Conservation (phyloP, 73 alveolate genomes). For the Effrenium voratum region DNA sequence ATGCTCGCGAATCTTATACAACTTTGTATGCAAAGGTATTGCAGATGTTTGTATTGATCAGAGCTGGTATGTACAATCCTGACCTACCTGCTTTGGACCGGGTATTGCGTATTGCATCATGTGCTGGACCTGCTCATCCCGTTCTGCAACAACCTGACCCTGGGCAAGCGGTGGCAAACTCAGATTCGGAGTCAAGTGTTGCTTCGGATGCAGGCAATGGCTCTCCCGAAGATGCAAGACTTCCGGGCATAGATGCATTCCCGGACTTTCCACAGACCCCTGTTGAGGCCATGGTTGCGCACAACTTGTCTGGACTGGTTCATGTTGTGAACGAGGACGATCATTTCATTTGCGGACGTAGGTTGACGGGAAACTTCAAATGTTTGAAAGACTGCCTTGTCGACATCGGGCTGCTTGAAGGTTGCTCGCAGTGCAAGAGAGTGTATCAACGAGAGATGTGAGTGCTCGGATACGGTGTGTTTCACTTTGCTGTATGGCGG, state of each 20-base stretch:
- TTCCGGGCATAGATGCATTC: background rate
- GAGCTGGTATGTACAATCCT: no score
- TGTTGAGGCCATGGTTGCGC: background rate
- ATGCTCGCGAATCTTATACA: background rate
- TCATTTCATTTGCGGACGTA: background rate
- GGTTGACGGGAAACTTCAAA: background rate
- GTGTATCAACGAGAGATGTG: background rate
- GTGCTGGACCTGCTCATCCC: no score
- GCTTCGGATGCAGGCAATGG: background rate
- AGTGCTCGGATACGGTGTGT: background rate
- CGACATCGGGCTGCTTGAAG: background rate
- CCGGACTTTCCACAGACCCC: background rate
- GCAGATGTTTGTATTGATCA: background rate
- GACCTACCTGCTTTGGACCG: no score
- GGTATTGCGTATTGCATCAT: no score
- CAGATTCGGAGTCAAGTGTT: background rate
- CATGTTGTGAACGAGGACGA: conserved; percentile 26
- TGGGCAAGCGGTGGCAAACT: background rate
- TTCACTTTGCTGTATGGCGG: background rate
- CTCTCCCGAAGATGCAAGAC: background rate
- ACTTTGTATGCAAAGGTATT: background rate
- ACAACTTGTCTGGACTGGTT: background rate
- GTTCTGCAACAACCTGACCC: no score
- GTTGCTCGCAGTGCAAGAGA: background rate
- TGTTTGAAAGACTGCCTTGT: background rate